Evolutionary conservation across 2,329 filamentous ascomycete species (phyloP).

Genomic region (Penicillium sclerotiorum): DNA sequence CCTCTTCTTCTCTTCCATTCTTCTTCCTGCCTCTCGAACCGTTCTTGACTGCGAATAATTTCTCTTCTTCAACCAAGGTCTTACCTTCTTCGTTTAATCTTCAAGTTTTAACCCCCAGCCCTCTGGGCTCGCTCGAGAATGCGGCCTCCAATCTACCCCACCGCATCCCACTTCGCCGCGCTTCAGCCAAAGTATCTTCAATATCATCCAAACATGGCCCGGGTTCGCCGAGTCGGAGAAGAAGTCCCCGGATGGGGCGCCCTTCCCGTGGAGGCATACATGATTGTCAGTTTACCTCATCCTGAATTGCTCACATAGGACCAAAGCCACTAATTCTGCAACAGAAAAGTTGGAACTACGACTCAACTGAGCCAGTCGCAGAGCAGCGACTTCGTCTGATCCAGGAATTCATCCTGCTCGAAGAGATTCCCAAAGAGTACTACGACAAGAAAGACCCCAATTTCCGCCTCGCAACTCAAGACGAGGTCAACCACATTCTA

Average conservation of each 20-base stretch:
- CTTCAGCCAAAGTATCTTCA: too few relatives aligned
- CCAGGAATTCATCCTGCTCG: neutral
- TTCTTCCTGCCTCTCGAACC: neutral
- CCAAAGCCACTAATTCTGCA: neutral
- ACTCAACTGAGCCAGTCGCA: neutral
- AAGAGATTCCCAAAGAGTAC: neutral
- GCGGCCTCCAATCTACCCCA: too few relatives aligned
- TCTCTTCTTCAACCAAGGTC: neutral
- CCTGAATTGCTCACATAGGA: neutral
- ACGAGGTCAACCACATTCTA: neutral
- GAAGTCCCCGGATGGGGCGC: too few relatives aligned
- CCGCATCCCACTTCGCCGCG: too few relatives aligned
- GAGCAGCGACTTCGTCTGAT: neutral
- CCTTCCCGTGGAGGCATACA: too few relatives aligned
- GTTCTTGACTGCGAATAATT: too few relatives aligned
- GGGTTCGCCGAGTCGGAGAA: too few relatives aligned
- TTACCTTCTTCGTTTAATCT: too few relatives aligned
- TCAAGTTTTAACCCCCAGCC: too few relatives aligned
- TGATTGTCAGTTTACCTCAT: too few relatives aligned
- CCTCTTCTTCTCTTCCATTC: neutral
- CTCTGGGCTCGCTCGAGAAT: too few relatives aligned
- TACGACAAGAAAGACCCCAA: neutral
- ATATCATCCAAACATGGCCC: too few relatives aligned
- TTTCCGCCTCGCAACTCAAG: neutral
- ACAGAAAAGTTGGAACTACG: neutral